Evolutionary conservation across 306 rosid genomes (phyloP), one percentile per base, ranked within the genome.

Genomic region (Mimosa bimucronata): DNA sequence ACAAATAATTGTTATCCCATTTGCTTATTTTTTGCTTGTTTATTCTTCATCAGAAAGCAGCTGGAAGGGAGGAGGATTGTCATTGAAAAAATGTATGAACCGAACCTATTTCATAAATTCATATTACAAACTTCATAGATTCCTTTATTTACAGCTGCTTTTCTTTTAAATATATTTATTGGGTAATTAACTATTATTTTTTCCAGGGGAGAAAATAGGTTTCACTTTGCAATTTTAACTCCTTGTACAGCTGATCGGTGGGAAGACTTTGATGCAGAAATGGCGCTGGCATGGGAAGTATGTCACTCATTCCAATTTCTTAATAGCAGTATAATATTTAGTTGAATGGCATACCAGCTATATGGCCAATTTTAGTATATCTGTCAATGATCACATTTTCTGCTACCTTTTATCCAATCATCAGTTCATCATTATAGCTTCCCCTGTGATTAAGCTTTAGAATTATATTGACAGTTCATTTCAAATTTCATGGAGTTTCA

Each of bases 21-120:
- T 62, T n/a, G 69, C 71, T 77, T 64, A 65, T 42, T 72, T 81
- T 80, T n/a, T n/a, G n/a, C n/a, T 65, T 57, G 68, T 62, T 57
- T 34, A 34, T 77, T 66, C 73, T 75, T 74, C 61, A 84, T 80
- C 89, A 90, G 94, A 89, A 90, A 85, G 84, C 86, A 73, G 71
- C 94, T 90, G 79, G 94, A 90, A 77, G 94, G 94, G 53, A 90
- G 92, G 0, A 85, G 92, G 89, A 88, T 90, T 48, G 85, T 89
- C 52, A 80, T 90, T 6, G 69, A 81, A 37, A 88, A 90, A 85
- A 79, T 44, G 92, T 90, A 90, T 66, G 61, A 34, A 53, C 57
- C 52, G 19, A 14, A 73, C 58, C 69, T 81, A 23, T 71, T 76
- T 40, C 74, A 66, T 14, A 38, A 53, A 53, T 75, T 61, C 34